Conservation (phyloP, 176 grass and related monocot genomes). For the Luzula sylvatica region DNA sequence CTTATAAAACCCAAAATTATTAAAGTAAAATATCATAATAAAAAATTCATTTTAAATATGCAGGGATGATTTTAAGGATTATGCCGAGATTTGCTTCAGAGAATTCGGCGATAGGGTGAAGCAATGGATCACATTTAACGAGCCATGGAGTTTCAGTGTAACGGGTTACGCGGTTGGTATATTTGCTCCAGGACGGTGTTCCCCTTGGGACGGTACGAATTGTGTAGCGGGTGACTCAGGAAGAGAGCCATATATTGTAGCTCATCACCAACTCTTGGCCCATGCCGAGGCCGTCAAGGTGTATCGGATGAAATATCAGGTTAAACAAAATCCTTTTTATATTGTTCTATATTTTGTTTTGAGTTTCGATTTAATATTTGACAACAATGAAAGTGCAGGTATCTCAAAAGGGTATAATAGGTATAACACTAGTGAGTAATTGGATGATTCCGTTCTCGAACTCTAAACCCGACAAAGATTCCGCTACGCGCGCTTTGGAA, state of each 20-base stretch:
- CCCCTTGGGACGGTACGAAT: constrained; percentile 10
- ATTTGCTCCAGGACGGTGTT: constrained; percentile 69
- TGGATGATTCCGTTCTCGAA: constrained; percentile 68
- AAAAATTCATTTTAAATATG: constrained; percentile 1
- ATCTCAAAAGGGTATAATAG: constrained; percentile 62
- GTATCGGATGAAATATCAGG: constrained; percentile 66
- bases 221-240: constrained; percentile 57
- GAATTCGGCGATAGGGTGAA: constrained; percentile 78
- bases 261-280: constrained; percentile 61
- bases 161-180: constrained; percentile 39
- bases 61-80: constrained; percentile 66
- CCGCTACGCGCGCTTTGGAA: constrained; percentile 48
- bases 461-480: constrained; percentile 47
- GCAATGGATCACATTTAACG: constrained; percentile 81
- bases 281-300: constrained; percentile 50
- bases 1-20: too few relatives aligned
- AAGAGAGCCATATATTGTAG: constrained; percentile 61
- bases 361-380: constrained; percentile 4
- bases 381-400: constrained; percentile 14
- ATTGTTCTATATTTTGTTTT: constrained; percentile 1
- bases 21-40: constrained; percentile 10
- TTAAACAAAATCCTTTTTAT: constrained; percentile 21
- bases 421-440: constrained; percentile 58
- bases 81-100: constrained; percentile 56
- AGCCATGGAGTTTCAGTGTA: constrained; percentile 76